Evolutionary conservation across 2,329 filamentous ascomycete species (phyloP).

Genomic region (Laburnicola sp.): DNA sequence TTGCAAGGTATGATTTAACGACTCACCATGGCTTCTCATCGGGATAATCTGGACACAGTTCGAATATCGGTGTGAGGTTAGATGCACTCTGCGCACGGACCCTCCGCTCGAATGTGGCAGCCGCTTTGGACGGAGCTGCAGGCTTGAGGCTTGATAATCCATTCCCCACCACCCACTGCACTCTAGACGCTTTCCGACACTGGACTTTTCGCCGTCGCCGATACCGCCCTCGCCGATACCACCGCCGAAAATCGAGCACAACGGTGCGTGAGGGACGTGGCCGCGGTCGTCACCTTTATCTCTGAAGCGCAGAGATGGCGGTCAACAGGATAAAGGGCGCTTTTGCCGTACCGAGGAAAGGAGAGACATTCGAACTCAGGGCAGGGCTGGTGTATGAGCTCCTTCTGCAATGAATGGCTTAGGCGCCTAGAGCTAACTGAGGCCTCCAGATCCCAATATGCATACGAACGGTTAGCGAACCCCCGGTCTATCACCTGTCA

Average conservation of each 20-base stretch:
- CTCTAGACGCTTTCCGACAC: neutral
- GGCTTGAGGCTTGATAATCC: constrained; percentile 23
- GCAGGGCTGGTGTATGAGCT: constrained; percentile 73
- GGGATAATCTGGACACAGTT: neutral
- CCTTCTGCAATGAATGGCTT: constrained; percentile 4
- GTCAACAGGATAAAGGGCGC: constrained; percentile 95
- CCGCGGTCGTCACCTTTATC: constrained; percentile 34
- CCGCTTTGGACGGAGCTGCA: constrained; percentile 24
- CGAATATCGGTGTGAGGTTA: neutral
- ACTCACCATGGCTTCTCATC: constrained; percentile 1
- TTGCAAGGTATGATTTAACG: neutral
- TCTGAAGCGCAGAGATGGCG: constrained; percentile 65
- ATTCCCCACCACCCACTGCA: constrained; percentile 4
- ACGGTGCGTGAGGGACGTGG: constrained; percentile 40
- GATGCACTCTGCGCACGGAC: constrained; percentile 27
- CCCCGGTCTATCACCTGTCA: neutral
- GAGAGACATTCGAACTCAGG: constrained; percentile 96
- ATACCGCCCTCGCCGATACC: constrained; percentile 7
- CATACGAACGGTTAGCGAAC: constrained; percentile 74
- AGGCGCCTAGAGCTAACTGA: constrained; percentile 33
- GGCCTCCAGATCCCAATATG: constrained; percentile 83
- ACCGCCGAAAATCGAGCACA: constrained; percentile 4
- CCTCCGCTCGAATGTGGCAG: constrained; percentile 30
- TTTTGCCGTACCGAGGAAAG: constrained; percentile 90
- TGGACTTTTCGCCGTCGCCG: constrained; percentile 12